Evolutionary conservation across 2,329 filamentous ascomycete species (phyloP), one percentile per base, ranked within the genome.

Genomic region (Diaporthe capsici): DNA sequence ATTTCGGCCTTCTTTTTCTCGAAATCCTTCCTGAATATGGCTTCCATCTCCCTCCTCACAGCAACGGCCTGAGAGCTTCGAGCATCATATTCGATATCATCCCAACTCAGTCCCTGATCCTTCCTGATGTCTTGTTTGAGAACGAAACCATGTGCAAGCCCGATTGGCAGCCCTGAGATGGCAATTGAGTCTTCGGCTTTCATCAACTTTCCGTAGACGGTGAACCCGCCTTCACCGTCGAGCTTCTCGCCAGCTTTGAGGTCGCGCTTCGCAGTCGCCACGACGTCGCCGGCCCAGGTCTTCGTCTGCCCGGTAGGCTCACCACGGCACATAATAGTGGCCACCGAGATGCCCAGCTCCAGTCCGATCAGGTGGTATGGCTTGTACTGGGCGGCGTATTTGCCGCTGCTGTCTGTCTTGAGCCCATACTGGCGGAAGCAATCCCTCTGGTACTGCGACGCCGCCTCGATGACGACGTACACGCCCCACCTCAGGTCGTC

Each of bases 321-420:
- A 49, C 84, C 84, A 10, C 86, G 84, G 71, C 84, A 84, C 85
- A 87, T 86, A 78, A 87, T 87, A 42, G 77, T 84, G 8, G 85
- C 86, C 22, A 87, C 80, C 2, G 84, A 86, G 25, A 86, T 80
- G 7, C 86, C 86, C 4, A 88, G 82, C 78, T 88, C 86, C 13
- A 87, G 82, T 12, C 86, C 85, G 72, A 88, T 88, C 28, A 88
- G 81, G 78, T 87, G 86, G 77, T 85, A 88, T 17, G 86, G 86
- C 80, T 87, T 87, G 80, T 84, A 87, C 76, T 87, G 84, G 3
- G 83, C 84, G 7, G 86, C 85, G 75, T 86, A 87, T 75, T 81
- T 81, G 22, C 84, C 84, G 1, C 82, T 84, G 17, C 80, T 79
- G 73, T 87, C 85, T 0, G 85, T 87, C 79, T 86, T 82, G 17